A percentile compares a stretch with the other conserved stretches of the same genome.
Evolutionary conservation across 2,329 filamentous ascomycete species (phyloP).

Genomic region (Pezicula rhizophila): DNA sequence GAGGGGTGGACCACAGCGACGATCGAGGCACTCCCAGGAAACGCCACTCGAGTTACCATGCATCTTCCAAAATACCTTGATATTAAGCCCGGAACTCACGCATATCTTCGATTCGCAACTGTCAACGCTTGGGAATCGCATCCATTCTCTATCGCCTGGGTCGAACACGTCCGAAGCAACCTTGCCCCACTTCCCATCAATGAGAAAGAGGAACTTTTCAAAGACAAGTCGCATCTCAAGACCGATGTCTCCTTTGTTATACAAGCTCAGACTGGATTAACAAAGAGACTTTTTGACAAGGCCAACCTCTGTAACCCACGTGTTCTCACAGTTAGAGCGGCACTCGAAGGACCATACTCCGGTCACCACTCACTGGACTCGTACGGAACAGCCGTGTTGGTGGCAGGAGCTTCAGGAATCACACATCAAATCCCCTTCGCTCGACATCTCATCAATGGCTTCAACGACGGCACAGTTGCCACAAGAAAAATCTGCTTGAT

Average conservation of each 20-base stretch:
- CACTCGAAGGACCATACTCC: slow-evolving; percentile 85
- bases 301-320: slow-evolving; percentile 38
- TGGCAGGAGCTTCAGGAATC: slow-evolving; percentile 90
- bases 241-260: slow-evolving; percentile 74
- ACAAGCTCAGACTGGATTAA: slow-evolving; percentile 83
- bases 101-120: slow-evolving; percentile 65
- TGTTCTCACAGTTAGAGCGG: slow-evolving; percentile 38
- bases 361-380: slow-evolving; percentile 81
- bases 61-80: slow-evolving; percentile 60
- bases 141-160: slow-evolving; percentile 75
- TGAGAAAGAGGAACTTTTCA: slow-evolving; percentile 27
- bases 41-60: slow-evolving; percentile 64
- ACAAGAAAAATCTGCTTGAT: slow-evolving; percentile 77
- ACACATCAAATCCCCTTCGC: slow-evolving; percentile 91
- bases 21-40: slow-evolving; percentile 63
- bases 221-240: slow-evolving; percentile 35
- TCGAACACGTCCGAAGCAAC: slow-evolving; percentile 40
- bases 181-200: slow-evolving; percentile 24
- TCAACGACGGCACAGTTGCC: slow-evolving; percentile 65
- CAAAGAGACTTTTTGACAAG: slow-evolving; percentile 69
- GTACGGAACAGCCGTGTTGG: slow-evolving; percentile 85
- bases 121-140: slow-evolving; percentile 67
- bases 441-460: slow-evolving; percentile 66
- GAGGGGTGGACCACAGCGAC: slow-evolving; percentile 55
- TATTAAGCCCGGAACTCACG: slow-evolving; percentile 65